Conservation (phyloP, 768 basidiomycete genomes). For the Trametes elegans region DNA sequence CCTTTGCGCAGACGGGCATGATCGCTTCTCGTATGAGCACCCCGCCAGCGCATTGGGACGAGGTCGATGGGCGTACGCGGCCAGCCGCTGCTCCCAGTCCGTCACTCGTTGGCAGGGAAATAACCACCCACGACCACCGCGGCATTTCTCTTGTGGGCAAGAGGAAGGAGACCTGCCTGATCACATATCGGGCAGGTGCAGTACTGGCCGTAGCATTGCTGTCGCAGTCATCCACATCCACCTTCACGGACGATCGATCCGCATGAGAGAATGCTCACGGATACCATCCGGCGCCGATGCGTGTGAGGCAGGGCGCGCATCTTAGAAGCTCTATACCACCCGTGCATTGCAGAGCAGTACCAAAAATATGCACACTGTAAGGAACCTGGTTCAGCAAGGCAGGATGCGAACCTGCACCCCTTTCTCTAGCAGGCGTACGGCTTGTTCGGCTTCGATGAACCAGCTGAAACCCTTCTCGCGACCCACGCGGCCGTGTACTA, state of each 20-base stretch:
- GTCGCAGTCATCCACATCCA: background rate
- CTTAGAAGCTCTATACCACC: background rate
- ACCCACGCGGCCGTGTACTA: slow-evolving; percentile 31
- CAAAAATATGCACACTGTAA: background rate
- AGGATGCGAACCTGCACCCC: slow-evolving; percentile 48
- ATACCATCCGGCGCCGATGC: background rate
- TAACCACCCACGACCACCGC: too few relatives aligned
- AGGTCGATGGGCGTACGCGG: too few relatives aligned
- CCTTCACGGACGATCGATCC: background rate
- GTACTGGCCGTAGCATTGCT: too few relatives aligned
- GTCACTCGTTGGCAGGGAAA: too few relatives aligned
- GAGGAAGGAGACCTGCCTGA: too few relatives aligned
- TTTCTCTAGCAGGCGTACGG: slow-evolving; percentile 55
- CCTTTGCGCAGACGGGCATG: too few relatives aligned
- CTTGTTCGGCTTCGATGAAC: slow-evolving; percentile 67
- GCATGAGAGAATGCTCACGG: slow-evolving; percentile 12
- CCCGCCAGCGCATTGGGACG: too few relatives aligned
- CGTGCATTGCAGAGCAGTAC: background rate
- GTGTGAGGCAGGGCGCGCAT: background rate
- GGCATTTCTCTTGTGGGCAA: too few relatives aligned
- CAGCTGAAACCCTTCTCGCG: slow-evolving; percentile 67
- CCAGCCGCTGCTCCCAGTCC: background rate
- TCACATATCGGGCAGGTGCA: too few relatives aligned
- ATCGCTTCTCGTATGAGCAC: too few relatives aligned
- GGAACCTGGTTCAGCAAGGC: slow-evolving; percentile 38